Base-by-base conservation (phyloP, 345 rosid species). In the Sisymbrium altissimum region DNA sequence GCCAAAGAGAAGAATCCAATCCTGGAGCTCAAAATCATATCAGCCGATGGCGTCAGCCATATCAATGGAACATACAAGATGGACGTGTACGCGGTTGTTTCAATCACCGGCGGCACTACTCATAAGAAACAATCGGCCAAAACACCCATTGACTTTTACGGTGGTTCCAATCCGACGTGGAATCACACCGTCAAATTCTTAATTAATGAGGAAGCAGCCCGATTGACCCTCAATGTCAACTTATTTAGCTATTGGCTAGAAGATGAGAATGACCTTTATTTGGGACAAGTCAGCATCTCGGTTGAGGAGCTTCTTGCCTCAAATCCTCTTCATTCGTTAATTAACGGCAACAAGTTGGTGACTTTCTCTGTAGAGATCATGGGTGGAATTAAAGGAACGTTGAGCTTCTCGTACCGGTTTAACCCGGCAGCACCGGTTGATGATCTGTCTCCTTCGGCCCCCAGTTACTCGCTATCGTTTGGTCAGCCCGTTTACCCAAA, bases 121-220 rank as follows among this genome's bases (percentile, higher is more conserved):
- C 54, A 41, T 33, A 41, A 75, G 8, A 73, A 72, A 55, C 89
- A 85, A 77, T 79, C 77, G 66, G 71, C 76, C 12, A 88, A 82
- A 63, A 83, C 93, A 18, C 83, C 80, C 0, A 79, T 86, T 0
- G 80, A 88, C 71, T 80, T 59, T 13, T 78, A 71, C 11, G 83
- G 90, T 25, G 93, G 89, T 19, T 71, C 68, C 44, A 80, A 83
- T 56, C 98, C 98, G 1, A 77, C 81, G 14, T 93, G 98, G 97
- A 83, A 87, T 48, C 86, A 83, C 79, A 85, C 85, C 2, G 61
- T 84, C 4, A 88, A 80, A 64, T 87, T 93, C 80, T 78, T 82
- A 39, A 3, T 93, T 75, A 58, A 76, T 17, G 87, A 84, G 50
- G n/a, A 81, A 15, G 56, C 76, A 44, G 88, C 86, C 7, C 70